Conservation (phyloP, 441 rosid genomes). For the Gossypium trilobum region DNA sequence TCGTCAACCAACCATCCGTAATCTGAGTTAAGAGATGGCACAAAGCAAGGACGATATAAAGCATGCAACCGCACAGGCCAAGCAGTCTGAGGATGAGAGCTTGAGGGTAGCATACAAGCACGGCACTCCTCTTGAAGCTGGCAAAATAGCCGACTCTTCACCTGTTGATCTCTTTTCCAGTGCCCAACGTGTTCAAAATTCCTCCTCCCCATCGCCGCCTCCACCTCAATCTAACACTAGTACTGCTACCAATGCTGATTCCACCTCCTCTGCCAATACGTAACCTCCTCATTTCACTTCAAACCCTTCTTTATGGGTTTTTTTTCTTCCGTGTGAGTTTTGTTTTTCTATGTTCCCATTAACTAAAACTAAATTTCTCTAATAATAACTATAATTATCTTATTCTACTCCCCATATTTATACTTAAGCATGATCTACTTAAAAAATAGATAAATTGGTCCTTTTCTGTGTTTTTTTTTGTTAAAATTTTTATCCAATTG, state of each 20-base stretch:
- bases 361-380: too few relatives aligned
- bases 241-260: not conserved
- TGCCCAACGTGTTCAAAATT: not conserved
- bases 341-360: not conserved
- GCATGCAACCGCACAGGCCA: slow-evolving; percentile 4
- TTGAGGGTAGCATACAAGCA: slow-evolving; percentile 3
- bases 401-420: too few relatives aligned
- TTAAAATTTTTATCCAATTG: too few relatives aligned
- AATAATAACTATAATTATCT: too few relatives aligned
- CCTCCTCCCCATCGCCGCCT: not conserved
- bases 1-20: too few relatives aligned
- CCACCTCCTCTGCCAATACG: not conserved
- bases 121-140: not conserved
- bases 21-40: not conserved
- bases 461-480: too few relatives aligned
- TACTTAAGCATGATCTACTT: too few relatives aligned
- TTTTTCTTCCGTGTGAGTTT: not conserved
- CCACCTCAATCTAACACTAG: not conserved
- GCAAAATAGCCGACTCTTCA: not conserved
- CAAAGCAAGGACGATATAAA: not conserved
- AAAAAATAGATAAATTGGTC: too few relatives aligned
- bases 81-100: slow-evolving; percentile 1
- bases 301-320: not conserved
- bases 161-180: slow-evolving; percentile 3
- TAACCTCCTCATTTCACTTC: not conserved